phyloP scores from a whole-genome alignment of 1,284 basidiomycete species.

The Phenoliferia sp. region DNA sequence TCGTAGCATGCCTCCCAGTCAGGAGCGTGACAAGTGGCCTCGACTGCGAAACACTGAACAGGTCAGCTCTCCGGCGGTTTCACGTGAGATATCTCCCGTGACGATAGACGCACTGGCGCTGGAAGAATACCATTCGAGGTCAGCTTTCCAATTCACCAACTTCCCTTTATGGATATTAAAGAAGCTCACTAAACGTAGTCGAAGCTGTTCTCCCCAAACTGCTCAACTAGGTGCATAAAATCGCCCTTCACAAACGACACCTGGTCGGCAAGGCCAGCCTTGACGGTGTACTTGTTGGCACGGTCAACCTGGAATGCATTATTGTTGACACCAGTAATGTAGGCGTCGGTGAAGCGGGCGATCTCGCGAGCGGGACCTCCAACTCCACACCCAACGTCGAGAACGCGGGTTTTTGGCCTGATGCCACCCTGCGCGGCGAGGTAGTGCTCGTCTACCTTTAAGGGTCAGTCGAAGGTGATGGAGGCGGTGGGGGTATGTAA shows the following conservation, averaged over 20 bases:
- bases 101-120: background rate
- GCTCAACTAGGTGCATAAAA: constrained; percentile 90
- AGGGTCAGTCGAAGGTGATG: constrained; percentile 38
- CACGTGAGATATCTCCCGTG: background rate
- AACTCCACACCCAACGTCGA: constrained; percentile 97
- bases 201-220: constrained; percentile 89
- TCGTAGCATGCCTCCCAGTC: constrained; percentile 93
- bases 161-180: background rate
- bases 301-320: constrained; percentile 91
- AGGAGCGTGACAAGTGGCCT: constrained; percentile 93
- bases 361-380: constrained; percentile 97
- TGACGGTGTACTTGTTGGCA: constrained; percentile 76
- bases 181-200: constrained; percentile 67
- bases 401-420: constrained; percentile 85
- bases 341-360: constrained; percentile 79
- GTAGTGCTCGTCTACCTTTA: constrained; percentile 74
- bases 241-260: constrained; percentile 80
- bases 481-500: background rate
- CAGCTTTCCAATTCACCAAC: background rate
- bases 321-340: constrained; percentile 90
- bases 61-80: background rate
- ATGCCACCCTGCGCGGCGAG: constrained; percentile 78
- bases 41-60: constrained; percentile 52
- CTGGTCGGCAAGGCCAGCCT: constrained; percentile 70
- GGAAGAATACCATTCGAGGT: background rate